A percentile compares a stretch with the other conserved stretches of the same genome.
Evolutionary conservation across 1,284 basidiomycete genomes (phyloP).

Genomic region (Sanghuangporus sanghuang): DNA sequence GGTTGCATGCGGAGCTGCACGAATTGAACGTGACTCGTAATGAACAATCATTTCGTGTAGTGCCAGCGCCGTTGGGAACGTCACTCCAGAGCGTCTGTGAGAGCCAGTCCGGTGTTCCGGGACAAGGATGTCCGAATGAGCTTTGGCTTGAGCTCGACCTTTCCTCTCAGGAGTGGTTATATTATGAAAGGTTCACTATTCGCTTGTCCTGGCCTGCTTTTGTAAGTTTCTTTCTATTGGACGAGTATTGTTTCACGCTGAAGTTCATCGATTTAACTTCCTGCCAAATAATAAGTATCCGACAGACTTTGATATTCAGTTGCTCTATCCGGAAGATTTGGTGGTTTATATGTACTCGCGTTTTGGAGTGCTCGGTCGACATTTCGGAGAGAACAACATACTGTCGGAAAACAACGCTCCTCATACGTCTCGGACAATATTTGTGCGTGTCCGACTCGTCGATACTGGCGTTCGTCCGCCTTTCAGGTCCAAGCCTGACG

Average conservation of each 20-base stretch:
- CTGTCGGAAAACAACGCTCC: not conserved
- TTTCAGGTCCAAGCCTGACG: not conserved
- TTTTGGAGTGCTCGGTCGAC: not conserved
- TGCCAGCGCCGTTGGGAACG: conserved; percentile 41
- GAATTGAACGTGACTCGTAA: conserved; percentile 24
- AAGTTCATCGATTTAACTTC: not conserved
- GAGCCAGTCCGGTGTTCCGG: not conserved
- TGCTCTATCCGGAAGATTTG: conserved; percentile 22
- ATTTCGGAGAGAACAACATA: conserved; percentile 18
- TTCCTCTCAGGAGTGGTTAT: not conserved
- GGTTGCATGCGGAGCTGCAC: not conserved
- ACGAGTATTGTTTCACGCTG: not conserved
- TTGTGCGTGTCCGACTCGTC: conserved; percentile 49
- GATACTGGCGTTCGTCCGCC: conserved; percentile 40
- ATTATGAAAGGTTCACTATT: conserved; percentile 47
- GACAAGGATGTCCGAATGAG: not conserved
- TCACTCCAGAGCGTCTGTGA: conserved; percentile 31
- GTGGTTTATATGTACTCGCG: conserved; percentile 5
- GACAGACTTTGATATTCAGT: conserved; percentile 24
- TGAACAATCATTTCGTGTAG: conserved; percentile 33
- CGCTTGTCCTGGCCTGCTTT: conserved; percentile 63
- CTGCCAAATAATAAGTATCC: conserved; percentile 24
- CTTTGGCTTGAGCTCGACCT: conserved; percentile 5
- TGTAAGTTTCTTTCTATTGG: conserved; percentile 36
- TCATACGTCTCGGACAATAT: conserved; percentile 36